phyloP scores from a whole-genome alignment of 306 rosid species.

The Gillenia trifoliata region DNA sequence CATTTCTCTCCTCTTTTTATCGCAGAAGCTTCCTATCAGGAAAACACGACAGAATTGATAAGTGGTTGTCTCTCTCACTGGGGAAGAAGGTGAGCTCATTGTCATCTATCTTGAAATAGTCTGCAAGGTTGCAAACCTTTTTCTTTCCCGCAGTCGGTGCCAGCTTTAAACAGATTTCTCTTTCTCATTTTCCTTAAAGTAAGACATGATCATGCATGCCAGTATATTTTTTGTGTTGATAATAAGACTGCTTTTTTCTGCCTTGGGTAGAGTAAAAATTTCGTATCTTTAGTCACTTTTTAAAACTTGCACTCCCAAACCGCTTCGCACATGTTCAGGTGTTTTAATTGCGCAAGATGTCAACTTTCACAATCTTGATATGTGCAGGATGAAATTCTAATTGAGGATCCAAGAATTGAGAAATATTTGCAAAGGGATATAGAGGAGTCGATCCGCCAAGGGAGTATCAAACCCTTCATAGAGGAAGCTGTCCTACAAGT shows the following conservation, averaged over 20 bases:
- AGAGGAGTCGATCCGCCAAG: conserved; percentile 92
- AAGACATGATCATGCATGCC: background rate
- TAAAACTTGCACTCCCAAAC: background rate
- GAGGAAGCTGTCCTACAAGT: conserved; percentile 86
- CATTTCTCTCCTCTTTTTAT: conserved; percentile 61
- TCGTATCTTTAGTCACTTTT: background rate
- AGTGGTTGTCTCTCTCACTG: conserved; percentile 49
- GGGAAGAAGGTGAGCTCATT: conserved; percentile 65
- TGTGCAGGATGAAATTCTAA: conserved; percentile 66
- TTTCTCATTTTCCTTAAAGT: background rate
- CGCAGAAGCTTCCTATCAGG: conserved; percentile 68
- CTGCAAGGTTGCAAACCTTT: background rate
- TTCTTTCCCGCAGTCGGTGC: background rate
- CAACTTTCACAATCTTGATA: conserved; percentile 5
- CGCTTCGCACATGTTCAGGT: background rate
- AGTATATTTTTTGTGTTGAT: background rate
- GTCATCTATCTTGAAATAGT: conserved; percentile 4
- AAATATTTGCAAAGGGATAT: conserved; percentile 69
- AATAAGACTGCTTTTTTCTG: background rate
- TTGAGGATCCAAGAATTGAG: conserved; percentile 61
- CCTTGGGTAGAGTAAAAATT: background rate
- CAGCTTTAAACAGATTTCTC: background rate
- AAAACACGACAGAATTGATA: conserved; percentile 64
- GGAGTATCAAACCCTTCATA: conserved; percentile 53
- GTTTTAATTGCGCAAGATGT: background rate